Evolutionary conservation across 208 protist species (phyloP), one percentile per base, ranked within the genome.

Genomic region (Crithidia mellificae): DNA sequence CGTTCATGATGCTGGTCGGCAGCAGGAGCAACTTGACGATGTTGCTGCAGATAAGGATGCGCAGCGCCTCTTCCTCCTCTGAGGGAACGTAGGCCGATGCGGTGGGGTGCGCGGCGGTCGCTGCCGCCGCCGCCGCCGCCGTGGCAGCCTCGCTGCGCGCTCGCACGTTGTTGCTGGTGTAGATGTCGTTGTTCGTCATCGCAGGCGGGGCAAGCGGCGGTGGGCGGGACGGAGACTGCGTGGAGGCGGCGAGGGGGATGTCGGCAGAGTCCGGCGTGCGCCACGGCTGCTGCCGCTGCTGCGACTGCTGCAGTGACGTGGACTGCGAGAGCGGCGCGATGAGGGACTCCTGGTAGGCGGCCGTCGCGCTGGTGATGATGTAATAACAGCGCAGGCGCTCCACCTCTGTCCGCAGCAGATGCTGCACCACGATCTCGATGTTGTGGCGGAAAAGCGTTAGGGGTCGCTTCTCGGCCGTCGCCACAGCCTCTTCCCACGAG

Each of bases 11-110:
- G 75, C 89, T 92, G 24, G 75, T 89, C 9, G 85, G 89, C 39
- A 89, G 73, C 38, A 95, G 67, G 27, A 95, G 81, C 36, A 95
- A 86, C 51, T 88, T 88, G 32, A 92, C 70, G 64, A 95, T 86
- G 73, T 95, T 92, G n/a, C 72, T 25, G 44, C 78, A 79, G 41
- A 92, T 80, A 34, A 68, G 55, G 39, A 92, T 62, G 19, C 86
- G 86, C 49, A 91, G 72, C 39, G 74, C 72, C 61, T 92, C 89
- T 69, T 95, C 89, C 34, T 88, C 83, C 2, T 53, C 64, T 0
- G 83, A 88, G 20, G 84, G 82, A 12, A 83, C 50, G 68, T 91
- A 90, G 22, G 44, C 34, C 30, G 61, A 8, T 2, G 27, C 46
- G 27, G 32, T 25, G 34, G 51, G 9, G 25, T 17, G 62, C 19